Percentiles rank a stretch among this genome's conserved stretches.
phyloP scores from a whole-genome alignment of 176 grass and related monocot genomes.

The Avena sativa region DNA sequence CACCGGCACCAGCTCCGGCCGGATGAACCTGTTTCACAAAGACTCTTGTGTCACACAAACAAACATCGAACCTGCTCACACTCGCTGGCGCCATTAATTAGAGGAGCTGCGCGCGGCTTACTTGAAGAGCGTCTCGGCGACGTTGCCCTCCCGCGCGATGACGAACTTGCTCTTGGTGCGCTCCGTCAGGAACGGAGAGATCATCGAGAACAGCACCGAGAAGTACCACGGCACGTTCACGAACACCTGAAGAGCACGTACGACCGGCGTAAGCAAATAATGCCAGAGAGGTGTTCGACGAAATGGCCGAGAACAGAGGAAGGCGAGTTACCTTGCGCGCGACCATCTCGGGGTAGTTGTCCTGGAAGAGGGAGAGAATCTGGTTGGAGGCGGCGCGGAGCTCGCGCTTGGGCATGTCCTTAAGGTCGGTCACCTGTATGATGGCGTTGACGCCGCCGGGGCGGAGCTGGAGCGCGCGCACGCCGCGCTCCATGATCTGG shows the following conservation, averaged over 20 bases:
- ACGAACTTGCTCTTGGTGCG: constrained; percentile 99
- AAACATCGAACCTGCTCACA: too few species aligned
- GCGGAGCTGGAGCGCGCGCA: constrained; percentile 74
- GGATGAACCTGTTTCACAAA: constrained; percentile 39
- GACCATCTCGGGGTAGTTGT: constrained; percentile 98
- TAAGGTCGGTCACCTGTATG: constrained; percentile 94
- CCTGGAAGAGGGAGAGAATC: constrained; percentile 94
- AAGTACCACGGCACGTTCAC: constrained; percentile 99
- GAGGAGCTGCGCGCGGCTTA: not conserved
- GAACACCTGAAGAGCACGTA: constrained; percentile 55
- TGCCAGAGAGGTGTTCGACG: not conserved
- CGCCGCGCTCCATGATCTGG: constrained; percentile 94
- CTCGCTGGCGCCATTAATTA: too few species aligned
- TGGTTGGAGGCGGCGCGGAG: constrained; percentile 84
- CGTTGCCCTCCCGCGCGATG: constrained; percentile 90
- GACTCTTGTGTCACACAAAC: not conserved
- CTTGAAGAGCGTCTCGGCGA: constrained; percentile 95
- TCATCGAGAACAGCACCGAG: constrained; percentile 84
- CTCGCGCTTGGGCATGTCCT: constrained; percentile 95
- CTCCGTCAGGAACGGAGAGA: constrained; percentile 92
- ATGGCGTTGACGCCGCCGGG: constrained; percentile 91
- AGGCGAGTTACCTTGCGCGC: constrained; percentile 69
- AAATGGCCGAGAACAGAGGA: not conserved
- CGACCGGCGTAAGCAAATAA: not conserved
- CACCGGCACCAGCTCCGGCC: constrained; percentile 91